Conservation (phyloP, 257 asterid genomes). For the Forsythia viridissima region DNA sequence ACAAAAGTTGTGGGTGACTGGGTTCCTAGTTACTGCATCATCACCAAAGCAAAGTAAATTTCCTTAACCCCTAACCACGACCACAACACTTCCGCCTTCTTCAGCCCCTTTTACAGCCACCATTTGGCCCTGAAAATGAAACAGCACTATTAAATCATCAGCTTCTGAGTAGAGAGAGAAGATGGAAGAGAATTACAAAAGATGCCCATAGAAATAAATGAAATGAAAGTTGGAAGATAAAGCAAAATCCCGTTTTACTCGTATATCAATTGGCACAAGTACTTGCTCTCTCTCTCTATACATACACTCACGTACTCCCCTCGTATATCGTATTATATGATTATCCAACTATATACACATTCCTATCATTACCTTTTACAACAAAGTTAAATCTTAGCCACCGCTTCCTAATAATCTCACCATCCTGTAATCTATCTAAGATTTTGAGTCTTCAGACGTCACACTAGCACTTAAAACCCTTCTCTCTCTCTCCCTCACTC, state of each 20-base stretch:
- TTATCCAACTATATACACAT: conserved; percentile 39
- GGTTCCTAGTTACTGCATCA: conserved; percentile 20
- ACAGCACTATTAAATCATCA: neutral
- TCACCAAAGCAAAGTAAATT: conserved; percentile 20
- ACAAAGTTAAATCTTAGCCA: conserved; percentile 31
- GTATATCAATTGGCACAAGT: neutral
- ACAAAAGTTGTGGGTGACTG: conserved; percentile 24
- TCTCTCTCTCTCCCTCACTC: neutral
- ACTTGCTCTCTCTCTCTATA: neutral
- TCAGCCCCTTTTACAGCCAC: conserved; percentile 15
- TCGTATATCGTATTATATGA: conserved; percentile 29
- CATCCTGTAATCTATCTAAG: neutral
- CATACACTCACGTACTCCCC: neutral
- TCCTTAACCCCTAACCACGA: conserved; percentile 15
- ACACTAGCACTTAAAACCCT: neutral
- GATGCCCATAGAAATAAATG: neutral
- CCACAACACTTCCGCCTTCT: neutral
- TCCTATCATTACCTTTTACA: conserved; percentile 38
- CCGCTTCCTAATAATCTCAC: conserved; percentile 35
- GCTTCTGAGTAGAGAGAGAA: neutral
- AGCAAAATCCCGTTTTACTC: neutral
- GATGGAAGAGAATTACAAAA: neutral
- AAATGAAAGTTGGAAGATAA: neutral
- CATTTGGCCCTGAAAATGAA: neutral
- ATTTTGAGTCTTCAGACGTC: too few relatives aligned